Conservation (phyloP, 1,284 basidiomycete species). For the Cerioporus squamosus region DNA sequence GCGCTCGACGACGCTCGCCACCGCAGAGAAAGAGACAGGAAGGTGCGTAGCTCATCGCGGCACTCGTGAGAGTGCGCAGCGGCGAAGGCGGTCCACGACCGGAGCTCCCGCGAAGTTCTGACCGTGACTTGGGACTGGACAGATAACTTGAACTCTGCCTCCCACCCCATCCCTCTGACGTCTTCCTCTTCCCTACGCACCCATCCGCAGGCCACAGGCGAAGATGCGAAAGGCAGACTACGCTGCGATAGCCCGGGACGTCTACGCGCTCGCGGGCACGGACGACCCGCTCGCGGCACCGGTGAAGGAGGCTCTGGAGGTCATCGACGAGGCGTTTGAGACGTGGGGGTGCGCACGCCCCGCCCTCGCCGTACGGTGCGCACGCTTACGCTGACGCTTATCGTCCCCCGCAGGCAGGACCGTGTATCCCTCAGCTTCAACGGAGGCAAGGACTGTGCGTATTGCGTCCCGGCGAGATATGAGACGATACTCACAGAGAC, state of each 20-base stretch:
- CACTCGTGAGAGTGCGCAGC: background rate
- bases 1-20: background rate
- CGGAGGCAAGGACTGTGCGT: slow-evolving; percentile 96
- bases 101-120: background rate
- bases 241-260: slow-evolving; percentile 50
- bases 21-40: background rate
- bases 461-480: background rate
- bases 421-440: slow-evolving; percentile 91
- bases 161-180: background rate
- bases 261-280: slow-evolving; percentile 61
- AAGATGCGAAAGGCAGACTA: slow-evolving; percentile 29
- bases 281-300: slow-evolving; percentile 58
- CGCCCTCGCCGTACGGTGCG: slow-evolving; percentile 10
- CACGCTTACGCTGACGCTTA: too few relatives aligned
- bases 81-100: background rate
- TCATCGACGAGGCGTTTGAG: slow-evolving; percentile 79
- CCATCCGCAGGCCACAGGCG: background rate
- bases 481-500: background rate
- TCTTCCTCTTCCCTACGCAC: background rate
- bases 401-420: slow-evolving; percentile 51
- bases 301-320: slow-evolving; percentile 76
- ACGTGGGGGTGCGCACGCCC: slow-evolving; percentile 69
- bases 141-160: background rate
- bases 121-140: background rate
- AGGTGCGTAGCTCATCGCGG: background rate